These are phyloP conservation scores for Eruca vesicaria DNA, from an alignment of 441 rosid genomes.

Conservation along the genomic window DNA sequence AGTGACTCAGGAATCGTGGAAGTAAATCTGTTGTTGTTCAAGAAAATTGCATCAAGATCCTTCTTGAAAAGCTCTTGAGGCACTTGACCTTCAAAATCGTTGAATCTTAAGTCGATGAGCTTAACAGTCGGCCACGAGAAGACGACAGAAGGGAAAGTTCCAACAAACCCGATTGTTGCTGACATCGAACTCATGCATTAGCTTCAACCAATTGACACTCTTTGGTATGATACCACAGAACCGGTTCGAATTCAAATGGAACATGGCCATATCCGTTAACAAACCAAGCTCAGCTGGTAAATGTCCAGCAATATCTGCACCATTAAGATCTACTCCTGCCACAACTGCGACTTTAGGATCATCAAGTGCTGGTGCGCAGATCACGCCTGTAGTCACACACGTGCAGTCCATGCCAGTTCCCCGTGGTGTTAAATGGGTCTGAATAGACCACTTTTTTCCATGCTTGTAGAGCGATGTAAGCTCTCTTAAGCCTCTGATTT, in stretches of 20 bases:
- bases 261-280: constrained; percentile 58
- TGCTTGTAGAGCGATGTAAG: constrained; percentile 76
- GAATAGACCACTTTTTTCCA: constrained; percentile 76
- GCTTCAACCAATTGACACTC: constrained; percentile 47
- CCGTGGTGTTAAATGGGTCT: constrained; percentile 67
- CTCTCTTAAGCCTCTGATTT: constrained; percentile 58
- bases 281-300: constrained; percentile 78
- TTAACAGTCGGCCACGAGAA: constrained; percentile 54
- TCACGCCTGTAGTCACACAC: constrained; percentile 78
- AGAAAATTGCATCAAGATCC: constrained; percentile 66
- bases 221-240: constrained; percentile 80
- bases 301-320: constrained; percentile 86
- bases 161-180: constrained; percentile 91
- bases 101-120: constrained; percentile 67
- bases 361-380: constrained; percentile 66
- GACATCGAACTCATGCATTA: constrained; percentile 82
- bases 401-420: constrained; percentile 68
- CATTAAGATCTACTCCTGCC: constrained; percentile 73
- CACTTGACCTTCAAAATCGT: constrained; percentile 72
- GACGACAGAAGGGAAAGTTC: constrained; percentile 53
- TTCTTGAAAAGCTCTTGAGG: constrained; percentile 57
- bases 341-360: constrained; percentile 52
- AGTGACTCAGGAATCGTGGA: constrained; percentile 61
- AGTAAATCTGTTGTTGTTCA: constrained; percentile 77
- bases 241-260: constrained; percentile 80